Evolutionary conservation across 441 rosid genomes (phyloP).

Genomic region (Jatropha podagrica): DNA sequence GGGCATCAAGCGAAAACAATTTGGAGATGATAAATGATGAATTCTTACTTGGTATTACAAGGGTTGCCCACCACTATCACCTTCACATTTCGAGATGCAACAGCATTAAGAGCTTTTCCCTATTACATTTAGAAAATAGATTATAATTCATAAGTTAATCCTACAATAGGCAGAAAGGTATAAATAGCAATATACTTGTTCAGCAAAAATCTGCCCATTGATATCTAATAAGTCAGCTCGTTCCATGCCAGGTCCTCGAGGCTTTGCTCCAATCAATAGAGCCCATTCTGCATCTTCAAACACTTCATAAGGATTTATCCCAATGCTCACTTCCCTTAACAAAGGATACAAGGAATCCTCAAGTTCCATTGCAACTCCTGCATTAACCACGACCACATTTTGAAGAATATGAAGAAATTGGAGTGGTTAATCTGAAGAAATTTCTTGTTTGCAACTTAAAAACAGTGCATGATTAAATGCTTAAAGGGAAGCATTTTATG

Average conservation of each 20-base stretch:
- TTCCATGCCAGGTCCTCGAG: slow-evolving; percentile 98
- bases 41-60: slow-evolving; percentile 92
- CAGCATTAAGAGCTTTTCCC: slow-evolving; percentile 98
- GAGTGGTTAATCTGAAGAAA: neutral
- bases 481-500: neutral
- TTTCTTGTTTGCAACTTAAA: neutral
- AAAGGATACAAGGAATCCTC: slow-evolving; percentile 94
- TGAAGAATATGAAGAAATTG: slow-evolving; percentile 1
- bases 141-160: neutral
- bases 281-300: slow-evolving; percentile 96
- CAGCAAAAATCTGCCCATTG: slow-evolving; percentile 91
- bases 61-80: slow-evolving; percentile 96
- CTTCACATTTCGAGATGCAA: slow-evolving; percentile 81
- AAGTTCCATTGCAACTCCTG: slow-evolving; percentile 97
- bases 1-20: slow-evolving; percentile 12
- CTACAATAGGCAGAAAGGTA: neutral
- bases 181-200: slow-evolving; percentile 48
- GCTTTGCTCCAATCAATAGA: slow-evolving; percentile 94
- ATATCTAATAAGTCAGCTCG: slow-evolving; percentile 84
- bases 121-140: slow-evolving; percentile 23
- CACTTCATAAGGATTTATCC: slow-evolving; percentile 75
- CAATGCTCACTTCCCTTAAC: slow-evolving; percentile 85
- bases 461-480: neutral
- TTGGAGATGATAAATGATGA: neutral
- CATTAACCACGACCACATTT: slow-evolving; percentile 18